Evolutionary conservation across 192 early-diverging fungal genomes (phyloP).

Genomic region (Mortierella alpina): DNA sequence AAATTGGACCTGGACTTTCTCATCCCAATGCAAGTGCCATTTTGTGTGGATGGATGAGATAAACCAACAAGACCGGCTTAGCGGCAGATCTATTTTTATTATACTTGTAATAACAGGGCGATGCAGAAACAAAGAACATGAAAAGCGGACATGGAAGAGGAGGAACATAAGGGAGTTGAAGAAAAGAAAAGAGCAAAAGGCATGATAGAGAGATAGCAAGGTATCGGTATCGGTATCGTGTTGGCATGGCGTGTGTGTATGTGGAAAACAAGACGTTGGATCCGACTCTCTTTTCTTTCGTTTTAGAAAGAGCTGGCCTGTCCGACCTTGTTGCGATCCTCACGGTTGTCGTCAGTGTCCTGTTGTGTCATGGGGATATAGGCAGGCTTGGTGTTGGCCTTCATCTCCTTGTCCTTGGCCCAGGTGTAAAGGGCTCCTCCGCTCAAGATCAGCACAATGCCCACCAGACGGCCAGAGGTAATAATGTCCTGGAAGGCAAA

Average conservation of each 20-base stretch:
- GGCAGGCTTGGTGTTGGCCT: conserved; percentile 35
- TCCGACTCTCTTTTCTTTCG: too few species aligned
- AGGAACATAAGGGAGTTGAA: too few species aligned
- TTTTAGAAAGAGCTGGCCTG: conserved; percentile 1
- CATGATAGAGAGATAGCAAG: too few species aligned
- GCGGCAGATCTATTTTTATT: not conserved
- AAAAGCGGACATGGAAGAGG: too few species aligned
- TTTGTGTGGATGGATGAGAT: not conserved
- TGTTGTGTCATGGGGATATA: conserved; percentile 54
- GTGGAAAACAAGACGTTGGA: not conserved
- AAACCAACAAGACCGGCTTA: not conserved
- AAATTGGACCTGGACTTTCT: too few species aligned
- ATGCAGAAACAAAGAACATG: too few species aligned
- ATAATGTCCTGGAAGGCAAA: conserved; percentile 49
- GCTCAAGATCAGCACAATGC: conserved; percentile 53
- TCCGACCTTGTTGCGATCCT: conserved; percentile 18
- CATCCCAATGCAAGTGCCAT: too few species aligned
- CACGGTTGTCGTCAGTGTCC: conserved; percentile 15
- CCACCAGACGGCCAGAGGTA: conserved; percentile 53
- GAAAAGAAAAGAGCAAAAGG: too few species aligned
- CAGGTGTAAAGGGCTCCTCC: conserved; percentile 55
- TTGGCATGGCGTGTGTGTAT: too few species aligned
- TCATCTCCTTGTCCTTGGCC: conserved; percentile 53
- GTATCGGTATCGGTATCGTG: too few species aligned
- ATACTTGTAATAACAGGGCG: not conserved